A percentile compares a stretch with the other conserved stretches of the same genome.
phyloP scores from a whole-genome alignment of 2,329 filamentous ascomycete genomes.

The Aspergillus jensenii region DNA sequence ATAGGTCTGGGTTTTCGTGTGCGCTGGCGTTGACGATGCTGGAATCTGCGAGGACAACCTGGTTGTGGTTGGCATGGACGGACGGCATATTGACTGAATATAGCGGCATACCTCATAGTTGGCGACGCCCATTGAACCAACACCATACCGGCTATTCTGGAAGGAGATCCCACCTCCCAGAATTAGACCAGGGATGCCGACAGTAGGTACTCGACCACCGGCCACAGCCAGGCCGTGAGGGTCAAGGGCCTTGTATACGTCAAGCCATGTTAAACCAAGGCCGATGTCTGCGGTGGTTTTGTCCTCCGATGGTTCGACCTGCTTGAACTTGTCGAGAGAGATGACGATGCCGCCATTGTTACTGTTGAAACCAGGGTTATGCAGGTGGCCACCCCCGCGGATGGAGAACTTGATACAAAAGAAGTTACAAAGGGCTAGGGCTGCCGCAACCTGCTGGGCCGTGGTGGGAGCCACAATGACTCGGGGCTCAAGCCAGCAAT shows the following conservation, averaged over 20 bases:
- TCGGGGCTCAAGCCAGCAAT: conserved; percentile 12
- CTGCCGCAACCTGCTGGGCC: not conserved
- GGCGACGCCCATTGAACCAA: conserved; percentile 11
- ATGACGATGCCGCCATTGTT: conserved; percentile 46
- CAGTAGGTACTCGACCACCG: conserved; percentile 45
- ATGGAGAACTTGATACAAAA: conserved; percentile 3
- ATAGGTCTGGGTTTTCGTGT: conserved; percentile 25
- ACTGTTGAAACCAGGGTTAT: conserved; percentile 17
- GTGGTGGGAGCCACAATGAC: conserved; percentile 6
- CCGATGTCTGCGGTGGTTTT: conserved; percentile 44
- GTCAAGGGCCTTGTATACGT: conserved; percentile 45
- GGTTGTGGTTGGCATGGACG: not conserved
- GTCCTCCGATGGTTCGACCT: conserved; percentile 34
- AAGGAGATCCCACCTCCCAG: conserved; percentile 37
- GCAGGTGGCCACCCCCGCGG: conserved; percentile 14
- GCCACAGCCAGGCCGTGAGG: conserved; percentile 40
- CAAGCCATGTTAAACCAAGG: conserved; percentile 45
- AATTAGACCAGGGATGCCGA: conserved; percentile 48
- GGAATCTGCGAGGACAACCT: conserved; percentile 19
- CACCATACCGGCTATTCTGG: conserved; percentile 15
- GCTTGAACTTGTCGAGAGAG: conserved; percentile 45
- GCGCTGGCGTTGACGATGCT: conserved; percentile 15
- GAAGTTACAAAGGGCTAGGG: conserved; percentile 4
- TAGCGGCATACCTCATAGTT: conserved; percentile 15
- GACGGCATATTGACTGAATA: not conserved